Percentiles rank a stretch among this genome's conserved stretches.
These are phyloP conservation scores for Solanum clarkiae DNA, from an alignment of 257 asterid species.

Conservation along the genomic window DNA sequence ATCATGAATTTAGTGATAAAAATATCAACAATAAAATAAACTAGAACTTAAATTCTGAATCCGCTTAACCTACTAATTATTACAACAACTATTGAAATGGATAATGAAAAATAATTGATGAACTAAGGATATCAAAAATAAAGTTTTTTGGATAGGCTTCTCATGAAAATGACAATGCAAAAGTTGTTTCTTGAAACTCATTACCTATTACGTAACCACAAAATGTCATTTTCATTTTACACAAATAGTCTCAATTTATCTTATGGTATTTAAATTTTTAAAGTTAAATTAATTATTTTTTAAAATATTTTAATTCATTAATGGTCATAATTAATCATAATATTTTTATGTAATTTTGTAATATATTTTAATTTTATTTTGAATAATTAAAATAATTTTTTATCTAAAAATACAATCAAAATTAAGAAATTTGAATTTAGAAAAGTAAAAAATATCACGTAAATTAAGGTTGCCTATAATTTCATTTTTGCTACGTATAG, in stretches of 20 bases:
- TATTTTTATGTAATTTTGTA: not conserved
- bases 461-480: not conserved
- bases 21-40: too few species aligned
- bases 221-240: not conserved
- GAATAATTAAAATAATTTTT: not conserved
- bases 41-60: not conserved
- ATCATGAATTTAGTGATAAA: too few species aligned
- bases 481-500: not conserved
- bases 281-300: not conserved
- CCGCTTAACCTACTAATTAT: rapidly evolving
- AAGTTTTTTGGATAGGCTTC: not conserved
- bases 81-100: not conserved
- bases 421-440: too few species aligned
- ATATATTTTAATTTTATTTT: not conserved
- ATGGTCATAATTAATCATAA: too few species aligned
- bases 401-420: not conserved
- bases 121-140: not conserved
- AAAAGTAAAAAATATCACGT: too few species aligned
- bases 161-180: not conserved
- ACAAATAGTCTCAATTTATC: not conserved
- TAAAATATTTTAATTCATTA: too few species aligned
- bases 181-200: not conserved
- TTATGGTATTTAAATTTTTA: rapidly evolving
- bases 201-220: not conserved
- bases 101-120: not conserved